Percentiles rank a stretch among this genome's conserved stretches.
These are phyloP conservation scores for Fonsecaea erecta DNA, from an alignment of 2,329 filamentous ascomycete genomes.

Conservation along the genomic window DNA sequence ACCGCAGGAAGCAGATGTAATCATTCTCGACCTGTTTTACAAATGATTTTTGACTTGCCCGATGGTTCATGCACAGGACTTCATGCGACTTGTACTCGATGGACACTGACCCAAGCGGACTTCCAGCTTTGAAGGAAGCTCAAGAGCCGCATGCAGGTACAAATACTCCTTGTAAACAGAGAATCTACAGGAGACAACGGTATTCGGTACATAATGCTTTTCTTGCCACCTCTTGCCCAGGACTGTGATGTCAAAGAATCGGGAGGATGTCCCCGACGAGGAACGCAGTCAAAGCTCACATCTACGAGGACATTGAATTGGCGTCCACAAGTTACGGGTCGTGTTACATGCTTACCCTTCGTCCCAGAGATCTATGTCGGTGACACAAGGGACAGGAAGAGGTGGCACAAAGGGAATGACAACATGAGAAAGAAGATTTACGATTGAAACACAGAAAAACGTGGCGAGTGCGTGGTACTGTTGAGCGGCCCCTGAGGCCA, in stretches of 20 bases:
- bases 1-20: background rate
- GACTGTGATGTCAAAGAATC: too few species aligned
- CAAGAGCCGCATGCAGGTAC: background rate
- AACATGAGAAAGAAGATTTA: background rate
- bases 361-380: background rate
- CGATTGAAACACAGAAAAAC: constrained; percentile 1
- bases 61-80: background rate
- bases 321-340: background rate
- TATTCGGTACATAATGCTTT: too few species aligned
- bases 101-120: background rate
- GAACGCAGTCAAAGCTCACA: background rate
- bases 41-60: background rate
- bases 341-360: background rate
- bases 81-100: background rate
- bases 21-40: background rate
- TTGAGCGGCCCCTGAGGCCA: background rate
- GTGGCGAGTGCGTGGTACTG: background rate
- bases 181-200: background rate
- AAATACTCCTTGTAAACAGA: background rate
- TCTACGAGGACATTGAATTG: background rate
- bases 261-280: too few species aligned
- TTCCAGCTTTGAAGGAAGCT: background rate
- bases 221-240: too few species aligned
- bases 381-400: background rate
- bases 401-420: background rate